Conservation (phyloP, 768 basidiomycete genomes). For the Aureoboletus auriporus region DNA sequence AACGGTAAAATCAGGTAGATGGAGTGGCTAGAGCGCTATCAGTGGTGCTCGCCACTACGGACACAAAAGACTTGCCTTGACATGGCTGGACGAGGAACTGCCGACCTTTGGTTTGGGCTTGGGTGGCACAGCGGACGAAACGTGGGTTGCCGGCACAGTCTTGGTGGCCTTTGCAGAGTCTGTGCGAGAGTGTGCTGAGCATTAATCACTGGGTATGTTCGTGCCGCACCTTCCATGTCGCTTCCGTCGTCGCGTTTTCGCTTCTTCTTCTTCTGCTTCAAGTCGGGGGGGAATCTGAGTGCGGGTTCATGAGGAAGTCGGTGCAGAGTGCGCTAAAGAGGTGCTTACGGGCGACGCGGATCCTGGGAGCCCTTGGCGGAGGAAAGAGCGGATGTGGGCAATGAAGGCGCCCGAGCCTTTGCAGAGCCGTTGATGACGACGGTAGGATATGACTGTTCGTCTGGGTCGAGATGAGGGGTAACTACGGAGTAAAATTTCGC, state of each 20-base stretch:
- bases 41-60: slow-evolving; percentile 3
- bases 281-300: slow-evolving; percentile 41
- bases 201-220: slow-evolving; percentile 1
- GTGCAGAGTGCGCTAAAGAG: slow-evolving; percentile 12
- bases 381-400: slow-evolving; percentile 42
- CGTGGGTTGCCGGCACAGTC: slow-evolving; percentile 49
- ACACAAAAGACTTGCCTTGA: slow-evolving; percentile 42
- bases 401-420: slow-evolving; percentile 47
- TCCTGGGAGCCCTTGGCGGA: slow-evolving; percentile 56
- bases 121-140: slow-evolving; percentile 35
- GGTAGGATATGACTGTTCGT: slow-evolving; percentile 40
- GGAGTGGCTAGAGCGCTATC: slow-evolving; percentile 20
- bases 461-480: slow-evolving; percentile 49
- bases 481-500: slow-evolving; percentile 15
- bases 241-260: slow-evolving; percentile 79
- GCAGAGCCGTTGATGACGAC: slow-evolving; percentile 31
- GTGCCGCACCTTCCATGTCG: slow-evolving; percentile 58
- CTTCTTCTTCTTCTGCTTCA: slow-evolving; percentile 82
- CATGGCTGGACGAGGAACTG: slow-evolving; percentile 38
- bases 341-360: slow-evolving; percentile 56
- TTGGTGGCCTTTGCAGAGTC: slow-evolving; percentile 55
- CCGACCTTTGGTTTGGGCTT: slow-evolving; percentile 52
- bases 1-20: slow-evolving; percentile 59
- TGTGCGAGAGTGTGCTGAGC: slow-evolving; percentile 20
- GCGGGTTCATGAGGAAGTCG: background rate